Percentiles rank a stretch among this genome's conserved stretches.
Evolutionary conservation across 164 flowering plant genomes (phyloP).

Genomic region (Saururus chinensis): DNA sequence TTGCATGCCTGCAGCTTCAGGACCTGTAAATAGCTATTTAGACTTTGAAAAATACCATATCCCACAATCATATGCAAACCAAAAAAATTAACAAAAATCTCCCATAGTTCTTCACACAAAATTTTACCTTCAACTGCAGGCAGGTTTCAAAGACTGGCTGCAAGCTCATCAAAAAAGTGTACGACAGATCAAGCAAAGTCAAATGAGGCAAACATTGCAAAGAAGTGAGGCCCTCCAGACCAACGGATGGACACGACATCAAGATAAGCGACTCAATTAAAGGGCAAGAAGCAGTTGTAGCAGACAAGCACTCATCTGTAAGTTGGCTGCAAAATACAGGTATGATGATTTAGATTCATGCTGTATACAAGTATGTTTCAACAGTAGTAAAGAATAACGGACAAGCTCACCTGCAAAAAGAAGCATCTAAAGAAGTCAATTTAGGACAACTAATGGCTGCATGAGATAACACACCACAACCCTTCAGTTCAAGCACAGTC

Average conservation of each 20-base stretch:
- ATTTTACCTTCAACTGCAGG: constrained; percentile 59
- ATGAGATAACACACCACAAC: constrained; percentile 85
- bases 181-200: constrained; percentile 80
- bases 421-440: constrained; percentile 81
- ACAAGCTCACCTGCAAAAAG: constrained; percentile 76
- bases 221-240: constrained; percentile 76
- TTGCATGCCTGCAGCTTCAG: constrained; percentile 97
- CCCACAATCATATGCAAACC: background rate
- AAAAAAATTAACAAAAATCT: background rate
- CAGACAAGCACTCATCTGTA: constrained; percentile 78
- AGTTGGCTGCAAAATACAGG: constrained; percentile 57
- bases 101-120: background rate
- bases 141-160: constrained; percentile 83
- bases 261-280: constrained; percentile 65
- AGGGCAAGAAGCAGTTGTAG: constrained; percentile 70
- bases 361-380: background rate
- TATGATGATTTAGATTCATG: constrained; percentile 8
- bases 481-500: constrained; percentile 82
- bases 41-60: background rate
- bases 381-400: constrained; percentile 1
- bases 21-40: constrained; percentile 29
- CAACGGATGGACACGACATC: constrained; percentile 93
- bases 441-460: constrained; percentile 73
- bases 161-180: constrained; percentile 71
- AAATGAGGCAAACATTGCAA: constrained; percentile 46